Percentiles rank a stretch among this genome's conserved stretches.
Evolutionary conservation across 202 grass and related monocot genomes (phyloP).

Genomic region (Schoenoplectus tabernaemontani): DNA sequence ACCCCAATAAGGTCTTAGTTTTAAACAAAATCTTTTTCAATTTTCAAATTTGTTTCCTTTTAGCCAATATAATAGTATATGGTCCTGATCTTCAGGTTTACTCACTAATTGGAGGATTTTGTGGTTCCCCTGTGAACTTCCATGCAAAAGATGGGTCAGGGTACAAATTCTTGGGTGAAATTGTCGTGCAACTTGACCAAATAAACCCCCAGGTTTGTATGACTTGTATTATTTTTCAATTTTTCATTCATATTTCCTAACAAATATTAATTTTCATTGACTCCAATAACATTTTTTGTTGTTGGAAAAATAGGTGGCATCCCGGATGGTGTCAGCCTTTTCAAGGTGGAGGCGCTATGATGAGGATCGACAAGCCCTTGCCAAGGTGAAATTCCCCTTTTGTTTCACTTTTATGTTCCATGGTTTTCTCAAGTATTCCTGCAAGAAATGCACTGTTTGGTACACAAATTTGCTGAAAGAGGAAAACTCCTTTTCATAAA

Average conservation of each 20-base stretch:
- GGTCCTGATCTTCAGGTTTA: constrained; percentile 44
- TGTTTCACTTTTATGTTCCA: background rate
- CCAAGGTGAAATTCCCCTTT: constrained; percentile 38
- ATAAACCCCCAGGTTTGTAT: constrained; percentile 83
- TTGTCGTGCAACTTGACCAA: constrained; percentile 86
- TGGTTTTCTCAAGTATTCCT: background rate
- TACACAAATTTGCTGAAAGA: background rate
- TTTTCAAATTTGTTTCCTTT: background rate
- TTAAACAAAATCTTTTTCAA: background rate
- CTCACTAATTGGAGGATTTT: constrained; percentile 87
- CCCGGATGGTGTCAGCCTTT: constrained; percentile 89
- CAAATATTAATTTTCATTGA: background rate
- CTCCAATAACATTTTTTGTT: background rate
- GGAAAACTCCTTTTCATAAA: background rate
- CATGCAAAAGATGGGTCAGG: constrained; percentile 96
- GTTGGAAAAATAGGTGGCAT: constrained; percentile 54
- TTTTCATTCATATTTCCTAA: background rate
- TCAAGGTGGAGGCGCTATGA: constrained; percentile 87
- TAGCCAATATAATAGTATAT: background rate
- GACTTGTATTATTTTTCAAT: background rate
- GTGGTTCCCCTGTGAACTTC: constrained; percentile 82
- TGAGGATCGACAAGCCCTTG: constrained; percentile 67
- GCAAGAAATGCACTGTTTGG: background rate
- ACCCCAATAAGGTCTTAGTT: constrained; percentile 85
- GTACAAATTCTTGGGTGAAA: constrained; percentile 86